A percentile compares a stretch with the other conserved stretches of the same genome.
Evolutionary conservation across 2,329 filamentous ascomycete genomes (phyloP).

Genomic region (Pseudogymnoascus destructans): DNA sequence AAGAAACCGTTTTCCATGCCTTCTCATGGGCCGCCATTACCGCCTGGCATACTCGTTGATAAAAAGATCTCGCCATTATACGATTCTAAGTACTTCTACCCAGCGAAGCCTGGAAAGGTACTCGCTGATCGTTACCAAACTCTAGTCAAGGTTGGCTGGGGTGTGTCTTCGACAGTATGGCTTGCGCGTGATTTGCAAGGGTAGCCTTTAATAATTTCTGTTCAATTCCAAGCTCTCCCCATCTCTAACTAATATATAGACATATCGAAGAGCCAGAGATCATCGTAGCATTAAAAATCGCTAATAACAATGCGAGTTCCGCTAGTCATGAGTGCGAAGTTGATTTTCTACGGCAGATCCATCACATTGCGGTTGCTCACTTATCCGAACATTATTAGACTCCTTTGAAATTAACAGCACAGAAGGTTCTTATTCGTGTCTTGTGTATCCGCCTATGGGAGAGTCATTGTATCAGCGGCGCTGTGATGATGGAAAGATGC

Average conservation of each 20-base stretch:
- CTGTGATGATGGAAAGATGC: neutral
- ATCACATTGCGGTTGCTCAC: neutral
- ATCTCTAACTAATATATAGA: neutral
- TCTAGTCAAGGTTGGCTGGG: conserved; percentile 29
- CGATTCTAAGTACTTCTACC: conserved; percentile 19
- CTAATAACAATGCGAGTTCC: neutral
- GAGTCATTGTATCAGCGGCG: neutral
- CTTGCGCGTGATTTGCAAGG: conserved; percentile 25
- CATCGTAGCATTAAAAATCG: neutral
- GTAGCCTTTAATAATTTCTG: neutral
- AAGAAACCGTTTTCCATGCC: neutral
- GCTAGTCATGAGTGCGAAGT: neutral
- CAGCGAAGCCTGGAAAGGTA: conserved; percentile 20
- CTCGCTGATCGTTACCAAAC: conserved; percentile 26
- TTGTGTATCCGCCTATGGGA: neutral
- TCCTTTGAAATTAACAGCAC: neutral
- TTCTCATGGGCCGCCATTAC: conserved; percentile 1
- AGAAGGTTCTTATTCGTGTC: neutral
- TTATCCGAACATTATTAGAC: neutral
- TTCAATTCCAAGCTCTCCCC: neutral
- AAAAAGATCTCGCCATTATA: conserved; percentile 25
- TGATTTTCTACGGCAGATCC: neutral
- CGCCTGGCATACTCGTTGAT: conserved; percentile 16
- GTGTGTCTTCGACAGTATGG: conserved; percentile 31
- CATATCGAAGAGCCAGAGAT: neutral